phyloP scores from a whole-genome alignment of 2,329 filamentous ascomycete species.

The Pseudogymnoascus sp. region DNA sequence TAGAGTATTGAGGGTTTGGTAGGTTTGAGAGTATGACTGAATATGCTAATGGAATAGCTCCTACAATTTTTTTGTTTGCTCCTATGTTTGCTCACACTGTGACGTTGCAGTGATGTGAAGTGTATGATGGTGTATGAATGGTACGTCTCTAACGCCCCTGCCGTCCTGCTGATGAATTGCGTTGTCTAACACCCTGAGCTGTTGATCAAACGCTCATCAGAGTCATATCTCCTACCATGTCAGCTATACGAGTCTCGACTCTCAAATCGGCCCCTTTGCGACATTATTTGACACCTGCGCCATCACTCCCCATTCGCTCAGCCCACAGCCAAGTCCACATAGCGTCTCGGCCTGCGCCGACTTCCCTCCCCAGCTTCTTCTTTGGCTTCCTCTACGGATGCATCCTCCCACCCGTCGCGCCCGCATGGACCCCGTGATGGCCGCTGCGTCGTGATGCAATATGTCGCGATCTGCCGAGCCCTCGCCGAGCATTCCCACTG shows the following conservation, averaged over 20 bases:
- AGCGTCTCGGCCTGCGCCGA: background rate
- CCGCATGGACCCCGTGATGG: background rate
- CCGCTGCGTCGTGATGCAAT: slow-evolving; percentile 1
- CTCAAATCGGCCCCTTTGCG: background rate
- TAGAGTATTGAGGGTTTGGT: slow-evolving; percentile 16
- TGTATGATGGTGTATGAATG: background rate
- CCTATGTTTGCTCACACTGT: background rate
- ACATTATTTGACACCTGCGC: background rate
- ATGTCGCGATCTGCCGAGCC: slow-evolving; percentile 3
- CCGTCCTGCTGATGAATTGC: background rate
- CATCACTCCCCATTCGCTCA: background rate
- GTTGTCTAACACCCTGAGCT: background rate
- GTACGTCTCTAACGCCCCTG: background rate
- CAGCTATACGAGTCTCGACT: background rate
- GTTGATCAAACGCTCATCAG: background rate
- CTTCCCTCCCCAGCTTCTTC: background rate
- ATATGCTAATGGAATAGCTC: background rate
- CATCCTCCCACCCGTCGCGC: background rate
- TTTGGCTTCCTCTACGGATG: background rate
- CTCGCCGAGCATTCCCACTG: background rate
- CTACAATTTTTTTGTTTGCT: background rate
- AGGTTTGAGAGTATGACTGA: slow-evolving; percentile 12
- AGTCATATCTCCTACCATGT: background rate
- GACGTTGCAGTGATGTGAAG: background rate
- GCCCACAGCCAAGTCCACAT: background rate